Base-by-base conservation (phyloP, 768 basidiomycete genomes). In the Suillus plorans region DNA sequence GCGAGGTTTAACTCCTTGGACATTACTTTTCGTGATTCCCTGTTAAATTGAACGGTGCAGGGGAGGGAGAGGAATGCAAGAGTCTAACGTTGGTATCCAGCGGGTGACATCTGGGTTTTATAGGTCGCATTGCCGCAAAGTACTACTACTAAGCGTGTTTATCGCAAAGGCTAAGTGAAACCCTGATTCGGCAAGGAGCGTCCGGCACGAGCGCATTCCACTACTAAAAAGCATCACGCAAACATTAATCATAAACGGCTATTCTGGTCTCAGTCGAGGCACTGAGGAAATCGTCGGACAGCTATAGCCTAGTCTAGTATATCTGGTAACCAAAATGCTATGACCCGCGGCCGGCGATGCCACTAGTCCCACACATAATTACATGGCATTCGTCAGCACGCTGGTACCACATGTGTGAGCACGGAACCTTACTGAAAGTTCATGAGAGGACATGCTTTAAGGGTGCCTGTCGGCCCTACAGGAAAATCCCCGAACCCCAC, bases 61-160 rank as follows among this genome's bases (percentile, higher is more conserved):
- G 39, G 34, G 8, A 16, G n/a, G 14, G 41, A 50, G 47, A 34
- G 42, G 42, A 37, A 60, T 55, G 34, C 53, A 55, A 55, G 53
- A 55, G 20, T 20, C 53, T 55, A 55, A n/a, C 31, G 53, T n/a
- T 20, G 53, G 0, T 5, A n/a, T n/a, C 5, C 5, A 14, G 4
- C 20, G 2, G 12, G 1, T 20, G 57, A 22, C 44, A 45, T 47
- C 44, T 56, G 45, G 12, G 56, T 64, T 73, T 72, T 72, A 74
- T 74, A 74, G 9, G 25, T 0, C 3, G 63, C 36, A 31, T n/a
- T 28, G 34, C 20, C 20, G 34, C 18, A 20, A 20, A 18, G 5
- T 2, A 20, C 3, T 36, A 12, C 53, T 55, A 55, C 53, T 55
- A 37, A 55, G 53, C 53, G 12, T 55, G 53, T 55, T n/a, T 55